Conservation (phyloP, 2,329 filamentous ascomycete genomes). For the Herpotrichia juniperi region DNA sequence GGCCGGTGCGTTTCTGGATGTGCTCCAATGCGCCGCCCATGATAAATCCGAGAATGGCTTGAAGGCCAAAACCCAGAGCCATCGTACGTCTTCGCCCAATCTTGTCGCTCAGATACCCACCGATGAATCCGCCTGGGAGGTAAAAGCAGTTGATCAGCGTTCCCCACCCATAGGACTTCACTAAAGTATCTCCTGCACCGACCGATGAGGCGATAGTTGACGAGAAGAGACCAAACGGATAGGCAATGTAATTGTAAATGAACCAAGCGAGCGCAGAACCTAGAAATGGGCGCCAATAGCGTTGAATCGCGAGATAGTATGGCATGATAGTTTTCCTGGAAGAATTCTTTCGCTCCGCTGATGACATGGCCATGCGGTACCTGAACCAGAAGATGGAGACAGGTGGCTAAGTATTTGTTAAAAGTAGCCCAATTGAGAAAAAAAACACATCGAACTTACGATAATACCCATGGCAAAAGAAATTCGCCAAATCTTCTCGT, state of each 20-base stretch:
- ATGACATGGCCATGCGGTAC: constrained; percentile 58
- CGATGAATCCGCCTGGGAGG: constrained; percentile 32
- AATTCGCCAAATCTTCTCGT: constrained; percentile 56
- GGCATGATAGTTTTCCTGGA: constrained; percentile 50
- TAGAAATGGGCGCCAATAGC: constrained; percentile 58
- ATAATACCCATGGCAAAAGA: constrained; percentile 58
- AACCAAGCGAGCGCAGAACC: constrained; percentile 60
- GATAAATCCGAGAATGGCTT: constrained; percentile 32
- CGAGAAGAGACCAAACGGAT: constrained; percentile 62
- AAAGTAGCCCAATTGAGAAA: not conserved
- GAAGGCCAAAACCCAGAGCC: constrained; percentile 28
- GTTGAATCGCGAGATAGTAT: constrained; percentile 55
- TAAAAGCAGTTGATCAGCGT: constrained; percentile 32
- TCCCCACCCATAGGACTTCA: constrained; percentile 31
- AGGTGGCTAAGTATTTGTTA: constrained; percentile 39
- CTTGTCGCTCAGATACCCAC: constrained; percentile 31
- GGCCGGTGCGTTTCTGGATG: constrained; percentile 36
- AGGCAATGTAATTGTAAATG: constrained; percentile 61
- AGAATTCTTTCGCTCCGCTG: constrained; percentile 55
- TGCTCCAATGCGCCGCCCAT: constrained; percentile 27
- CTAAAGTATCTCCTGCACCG: constrained; percentile 23
- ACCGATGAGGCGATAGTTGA: constrained; percentile 53
- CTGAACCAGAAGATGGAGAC: constrained; percentile 61
- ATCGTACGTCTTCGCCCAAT: constrained; percentile 32
- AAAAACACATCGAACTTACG: not conserved